These are phyloP conservation scores for Scutellaria baicalensis DNA, from an alignment of 257 asterid species.

Conservation along the genomic window DNA sequence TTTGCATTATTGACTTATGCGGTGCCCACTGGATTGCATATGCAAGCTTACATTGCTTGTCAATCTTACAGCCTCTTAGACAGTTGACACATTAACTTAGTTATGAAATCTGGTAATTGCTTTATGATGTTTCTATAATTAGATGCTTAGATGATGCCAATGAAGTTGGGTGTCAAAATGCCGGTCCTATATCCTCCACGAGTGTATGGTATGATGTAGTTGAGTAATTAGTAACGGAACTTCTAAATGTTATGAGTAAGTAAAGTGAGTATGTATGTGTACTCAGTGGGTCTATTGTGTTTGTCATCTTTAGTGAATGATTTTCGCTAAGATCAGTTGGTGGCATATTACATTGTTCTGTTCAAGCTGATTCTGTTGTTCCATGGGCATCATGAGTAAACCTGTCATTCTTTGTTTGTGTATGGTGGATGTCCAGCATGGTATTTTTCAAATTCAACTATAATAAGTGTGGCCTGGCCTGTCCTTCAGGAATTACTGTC, in stretches of 20 bases:
- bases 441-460: not conserved
- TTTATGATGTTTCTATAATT: not conserved
- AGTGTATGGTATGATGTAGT: not conserved
- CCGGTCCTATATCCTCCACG: not conserved
- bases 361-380: not conserved
- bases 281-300: not conserved
- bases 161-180: not conserved
- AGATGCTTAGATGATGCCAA: not conserved
- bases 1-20: not conserved
- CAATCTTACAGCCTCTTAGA: not conserved
- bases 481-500: conserved; percentile 63
- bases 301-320: not conserved
- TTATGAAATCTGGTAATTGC: not conserved
- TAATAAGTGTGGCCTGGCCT: not conserved
- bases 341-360: not conserved
- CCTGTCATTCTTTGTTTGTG: not conserved
- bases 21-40: not conserved
- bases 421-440: not conserved
- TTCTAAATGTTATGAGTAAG: not conserved
- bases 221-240: not conserved
- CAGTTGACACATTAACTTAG: not conserved
- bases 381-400: not conserved
- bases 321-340: not conserved
- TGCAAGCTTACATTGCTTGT: not conserved
- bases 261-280: not conserved